Base-by-base conservation (phyloP, 805 yeast genomes). In the Lipomyces mesembrius region DNA sequence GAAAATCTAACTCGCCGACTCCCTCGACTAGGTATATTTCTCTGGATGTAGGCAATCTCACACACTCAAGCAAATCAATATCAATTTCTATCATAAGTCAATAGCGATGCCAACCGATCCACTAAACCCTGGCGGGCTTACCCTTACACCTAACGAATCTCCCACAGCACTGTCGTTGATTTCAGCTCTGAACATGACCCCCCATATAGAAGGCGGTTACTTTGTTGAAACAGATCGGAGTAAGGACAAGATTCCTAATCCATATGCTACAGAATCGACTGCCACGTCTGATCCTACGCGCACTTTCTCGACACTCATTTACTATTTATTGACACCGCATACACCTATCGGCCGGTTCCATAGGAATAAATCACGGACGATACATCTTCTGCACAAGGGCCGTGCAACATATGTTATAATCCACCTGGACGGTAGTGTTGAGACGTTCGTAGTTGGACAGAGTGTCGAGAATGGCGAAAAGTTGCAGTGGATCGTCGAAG, bases 401-500 rank as follows among this genome's bases (percentile, higher is more conserved):
- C 77, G 83, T 51, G 89, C 88, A 2, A 84, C 83, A 68, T 85
- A 84, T 70, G 87, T 85, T 3, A 75, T 84, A 17, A 75, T 85
- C 3, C 80, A 84, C 61, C 87, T 87, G 3, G 79, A 83, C 68
- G 87, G 88, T 0, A 65, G 65, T 2, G 74, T 85, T 22, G 82
- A 83, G 64, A 77, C 84, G 0, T 85, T 85, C 72, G 79, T 78
- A 27, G 88, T 85, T 34, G 89, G 88, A 0, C 71, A 61, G 17
- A 68, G 63, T 34, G 84, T 84, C 68, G 80, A 84, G 68, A 75
- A 75, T 12, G 84, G 84, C 69, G 80, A 85, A 69, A 76, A 75
- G 12, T 78, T 83, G 55, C 89, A 85, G 74, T 85, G 88, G 88
- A 87, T 85, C 5, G 88, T 85, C n/a, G 87, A 86, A 11, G 86